These are phyloP conservation scores for Pilasporangium apinafurcum DNA, from an alignment of 352 stramenopile species.

Conservation along the genomic window DNA sequence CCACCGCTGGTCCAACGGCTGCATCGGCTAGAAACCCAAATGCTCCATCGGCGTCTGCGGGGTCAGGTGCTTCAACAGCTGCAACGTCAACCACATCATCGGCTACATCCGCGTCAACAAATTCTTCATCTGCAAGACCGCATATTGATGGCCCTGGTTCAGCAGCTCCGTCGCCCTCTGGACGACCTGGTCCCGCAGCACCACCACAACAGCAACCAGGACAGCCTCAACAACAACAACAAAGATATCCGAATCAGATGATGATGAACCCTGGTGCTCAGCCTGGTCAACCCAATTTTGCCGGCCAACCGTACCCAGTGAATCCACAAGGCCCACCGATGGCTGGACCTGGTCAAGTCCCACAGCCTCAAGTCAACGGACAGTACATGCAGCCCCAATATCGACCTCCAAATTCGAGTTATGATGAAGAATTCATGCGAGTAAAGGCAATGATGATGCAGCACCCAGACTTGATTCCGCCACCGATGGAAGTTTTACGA, in stretches of 20 bases:
- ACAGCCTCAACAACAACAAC: slow-evolving; percentile 30
- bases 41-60: slow-evolving; percentile 6
- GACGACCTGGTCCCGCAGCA: slow-evolving; percentile 16
- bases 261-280: slow-evolving; percentile 60
- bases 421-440: slow-evolving; percentile 83
- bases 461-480: slow-evolving; percentile 80
- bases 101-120: slow-evolving; percentile 21
- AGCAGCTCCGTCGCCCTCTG: slow-evolving; percentile 9
- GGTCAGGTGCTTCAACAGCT: slow-evolving; percentile 8
- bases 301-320: slow-evolving; percentile 56
- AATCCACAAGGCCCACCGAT: slow-evolving; percentile 31
- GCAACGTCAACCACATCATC: slow-evolving; percentile 7
- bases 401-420: slow-evolving; percentile 54
- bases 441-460: slow-evolving; percentile 89
- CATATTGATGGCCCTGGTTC: slow-evolving; percentile 44
- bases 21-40: slow-evolving; percentile 2
- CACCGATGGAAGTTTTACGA: slow-evolving; percentile 80
- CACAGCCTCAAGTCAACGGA: slow-evolving; percentile 26
- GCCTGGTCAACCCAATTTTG: slow-evolving; percentile 20
- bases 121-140: slow-evolving; percentile 56
- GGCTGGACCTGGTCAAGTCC: slow-evolving; percentile 17
- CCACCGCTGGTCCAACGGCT: background rate
- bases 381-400: slow-evolving; percentile 72
- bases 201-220: slow-evolving; percentile 20
- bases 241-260: slow-evolving; percentile 65